phyloP scores from a whole-genome alignment of 1,139 yeast species.

The Diutina ranongensis region DNA sequence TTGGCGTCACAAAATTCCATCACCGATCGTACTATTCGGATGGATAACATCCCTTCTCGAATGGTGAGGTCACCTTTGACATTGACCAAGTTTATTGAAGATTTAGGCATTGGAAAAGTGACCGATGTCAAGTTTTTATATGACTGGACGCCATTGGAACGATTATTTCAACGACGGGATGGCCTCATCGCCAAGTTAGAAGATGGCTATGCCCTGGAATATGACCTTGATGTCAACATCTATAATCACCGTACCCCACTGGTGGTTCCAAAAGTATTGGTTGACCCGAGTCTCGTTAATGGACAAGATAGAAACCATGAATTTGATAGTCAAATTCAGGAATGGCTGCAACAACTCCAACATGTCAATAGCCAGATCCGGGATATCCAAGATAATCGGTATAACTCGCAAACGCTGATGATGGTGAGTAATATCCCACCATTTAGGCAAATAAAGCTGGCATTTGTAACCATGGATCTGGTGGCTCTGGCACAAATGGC shows the following conservation, averaged over 20 bases:
- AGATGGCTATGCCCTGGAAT: conserved; percentile 30
- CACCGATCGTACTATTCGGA: conserved; percentile 82
- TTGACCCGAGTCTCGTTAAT: neutral
- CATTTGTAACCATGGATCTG: conserved; percentile 76
- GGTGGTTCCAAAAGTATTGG: conserved; percentile 10
- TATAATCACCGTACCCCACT: conserved; percentile 12
- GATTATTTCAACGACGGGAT: conserved; percentile 27
- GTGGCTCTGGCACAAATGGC: conserved; percentile 86
- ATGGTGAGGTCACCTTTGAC: conserved; percentile 15
- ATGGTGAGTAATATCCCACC: conserved; percentile 4
- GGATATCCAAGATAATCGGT: conserved; percentile 3
- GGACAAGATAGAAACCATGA: neutral
- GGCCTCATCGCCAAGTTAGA: conserved; percentile 28
- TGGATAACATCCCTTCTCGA: conserved; percentile 82
- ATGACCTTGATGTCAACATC: conserved; percentile 35
- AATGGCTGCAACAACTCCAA: conserved; percentile 12
- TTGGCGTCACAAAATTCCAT: conserved; percentile 83
- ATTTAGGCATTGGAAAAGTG: conserved; percentile 50
- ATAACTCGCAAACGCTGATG: conserved; percentile 2
- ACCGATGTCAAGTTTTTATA: conserved; percentile 41
- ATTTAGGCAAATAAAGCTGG: conserved; percentile 18
- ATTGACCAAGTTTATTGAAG: conserved; percentile 35
- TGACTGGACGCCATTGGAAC: conserved; percentile 40
- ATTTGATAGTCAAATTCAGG: conserved; percentile 6
- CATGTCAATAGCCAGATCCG: conserved; percentile 3